Base-by-base conservation (phyloP, 352 stramenopile species). In the Globisporangium recalcitrans region DNA sequence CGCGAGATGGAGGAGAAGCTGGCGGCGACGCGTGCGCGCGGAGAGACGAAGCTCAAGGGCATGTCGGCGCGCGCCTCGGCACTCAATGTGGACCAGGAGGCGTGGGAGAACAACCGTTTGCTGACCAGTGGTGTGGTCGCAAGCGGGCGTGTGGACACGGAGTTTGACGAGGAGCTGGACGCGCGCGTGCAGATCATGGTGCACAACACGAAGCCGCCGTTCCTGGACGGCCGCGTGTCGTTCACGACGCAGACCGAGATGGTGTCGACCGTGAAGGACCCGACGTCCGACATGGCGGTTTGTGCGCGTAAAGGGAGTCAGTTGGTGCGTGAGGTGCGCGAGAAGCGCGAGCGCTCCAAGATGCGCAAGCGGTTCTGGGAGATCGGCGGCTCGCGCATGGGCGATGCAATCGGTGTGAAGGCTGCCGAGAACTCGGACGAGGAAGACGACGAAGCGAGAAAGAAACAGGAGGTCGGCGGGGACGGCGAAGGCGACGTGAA, bases 311-410 rank as follows among this genome's bases (percentile, higher is more conserved):
- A 98, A 65, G 97, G 97, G 31, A 98, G 86, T 36, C 87, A 87
- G 34, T 76, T 94, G 38, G 55, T 98, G 49, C 74, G 74, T 0
- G 74, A 90, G 64, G 83, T 93, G 55, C 74, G 85, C 7, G 83
- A 95, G 49, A 79, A 95, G 62, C 77, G 80, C 6, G 85, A 94
- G 51, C 72, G 75, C 0, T 89, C 86, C 53, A 97, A 98, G 60
- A 99, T 99, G 93, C 83, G 96, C 47, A 94, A 99, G 77, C 87
- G 97, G 22, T 99, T 99, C 75, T 99, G 97, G 98, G 97, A 99
- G 67, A 65, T 99, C 8, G 97, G 97, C 7, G 97, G 97, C 3
- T 98, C 89, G 26, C 85, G 93, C 34, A 99, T 99, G 96, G 97
- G 97, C 22, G 77, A 99, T 52, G 92, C 91, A 0, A 98, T 99